These are phyloP conservation scores for Dentiscutata heterogama DNA, from an alignment of 371 early-diverging fungal genomes.

Conservation along the genomic window DNA sequence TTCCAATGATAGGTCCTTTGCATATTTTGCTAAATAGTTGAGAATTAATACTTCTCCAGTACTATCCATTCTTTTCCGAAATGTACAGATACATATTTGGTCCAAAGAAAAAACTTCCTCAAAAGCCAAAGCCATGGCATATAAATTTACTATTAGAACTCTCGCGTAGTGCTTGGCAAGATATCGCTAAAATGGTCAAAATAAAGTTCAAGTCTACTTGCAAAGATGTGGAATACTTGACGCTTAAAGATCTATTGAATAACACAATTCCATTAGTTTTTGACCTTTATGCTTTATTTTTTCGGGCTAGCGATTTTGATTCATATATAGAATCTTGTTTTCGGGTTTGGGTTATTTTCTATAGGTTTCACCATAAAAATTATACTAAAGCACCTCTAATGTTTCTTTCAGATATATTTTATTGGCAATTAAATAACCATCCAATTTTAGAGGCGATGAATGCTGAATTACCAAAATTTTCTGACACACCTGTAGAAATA, in stretches of 20 bases:
- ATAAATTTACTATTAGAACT: conserved; percentile 28
- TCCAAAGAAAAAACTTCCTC: background rate
- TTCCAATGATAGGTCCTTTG: too few species aligned
- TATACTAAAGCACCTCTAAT: background rate
- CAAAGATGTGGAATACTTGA: conserved; percentile 14
- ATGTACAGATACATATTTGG: conserved; percentile 29
- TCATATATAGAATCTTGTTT: conserved; percentile 15
- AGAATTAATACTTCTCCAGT: conserved; percentile 13
- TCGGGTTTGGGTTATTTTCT: conserved; percentile 14
- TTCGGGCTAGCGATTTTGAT: background rate
- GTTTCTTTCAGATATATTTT: conserved; percentile 7
- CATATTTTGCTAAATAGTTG: too few species aligned
- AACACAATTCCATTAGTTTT: background rate
- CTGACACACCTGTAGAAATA: background rate
- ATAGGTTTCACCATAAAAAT: background rate
- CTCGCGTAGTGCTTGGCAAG: conserved; percentile 7
- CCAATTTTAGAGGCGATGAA: conserved; percentile 1
- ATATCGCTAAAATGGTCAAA: background rate
- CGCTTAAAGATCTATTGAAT: conserved; percentile 21
- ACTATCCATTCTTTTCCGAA: background rate
- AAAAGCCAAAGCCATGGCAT: conserved; percentile 22
- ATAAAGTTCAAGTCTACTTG: background rate
- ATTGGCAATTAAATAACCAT: conserved; percentile 11
- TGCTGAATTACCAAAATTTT: conserved; percentile 15
- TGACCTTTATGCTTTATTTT: conserved; percentile 17